Evolutionary conservation across 2,329 filamentous ascomycete genomes (phyloP).

Genomic region (Sphaerulina populicola): DNA sequence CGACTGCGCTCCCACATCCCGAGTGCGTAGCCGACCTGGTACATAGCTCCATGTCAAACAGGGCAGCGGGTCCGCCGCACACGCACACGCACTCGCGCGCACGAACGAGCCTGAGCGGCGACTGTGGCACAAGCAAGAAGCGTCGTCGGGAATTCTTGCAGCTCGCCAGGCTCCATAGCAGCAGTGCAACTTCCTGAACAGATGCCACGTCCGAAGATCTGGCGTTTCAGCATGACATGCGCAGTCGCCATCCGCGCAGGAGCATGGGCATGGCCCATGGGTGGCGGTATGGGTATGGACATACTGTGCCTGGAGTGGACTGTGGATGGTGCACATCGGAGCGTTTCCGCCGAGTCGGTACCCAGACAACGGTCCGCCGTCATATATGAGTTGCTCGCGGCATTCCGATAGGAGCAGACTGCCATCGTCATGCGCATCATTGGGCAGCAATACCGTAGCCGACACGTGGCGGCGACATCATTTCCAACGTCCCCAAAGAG

Average conservation of each 20-base stretch:
- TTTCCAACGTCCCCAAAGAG: constrained; percentile 1
- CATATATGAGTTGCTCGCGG: constrained; percentile 1
- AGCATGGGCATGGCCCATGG: neutral
- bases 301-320: too few relatives aligned
- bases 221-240: neutral
- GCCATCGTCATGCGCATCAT: constrained; percentile 1
- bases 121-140: constrained; percentile 17
- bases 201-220: neutral
- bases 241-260: neutral
- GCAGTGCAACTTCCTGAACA: neutral
- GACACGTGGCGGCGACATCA: neutral
- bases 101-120: constrained; percentile 15
- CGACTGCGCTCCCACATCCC: constrained; percentile 13
- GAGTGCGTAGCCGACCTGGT: constrained; percentile 20
- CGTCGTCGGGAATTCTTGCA: constrained; percentile 14
- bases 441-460: constrained; percentile 9
- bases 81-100: constrained; percentile 9
- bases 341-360: neutral
- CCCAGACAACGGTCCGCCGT: neutral
- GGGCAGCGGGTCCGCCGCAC: constrained; percentile 8
- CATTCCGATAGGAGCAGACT: neutral
- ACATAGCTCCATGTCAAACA: constrained; percentile 13
- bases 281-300: too few relatives aligned
- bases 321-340: neutral
- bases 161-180: neutral